Base-by-base conservation (phyloP, 345 rosid species). In the Melaleuca quinquenervia region DNA sequence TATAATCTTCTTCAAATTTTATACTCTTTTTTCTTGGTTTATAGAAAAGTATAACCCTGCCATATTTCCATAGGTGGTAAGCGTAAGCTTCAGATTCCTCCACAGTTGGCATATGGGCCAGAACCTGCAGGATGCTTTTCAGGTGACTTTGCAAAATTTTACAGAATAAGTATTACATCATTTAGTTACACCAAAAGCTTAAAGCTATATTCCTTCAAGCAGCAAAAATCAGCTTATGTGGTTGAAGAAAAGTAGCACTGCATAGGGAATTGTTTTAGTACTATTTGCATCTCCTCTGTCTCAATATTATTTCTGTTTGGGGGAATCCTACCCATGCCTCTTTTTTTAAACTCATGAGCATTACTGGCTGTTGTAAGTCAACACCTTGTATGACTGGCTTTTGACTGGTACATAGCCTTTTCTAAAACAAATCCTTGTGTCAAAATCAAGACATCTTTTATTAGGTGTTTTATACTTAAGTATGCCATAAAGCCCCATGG, bases 111-210 rank as follows among this genome's bases (percentile, higher is more conserved):
- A 52, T 96, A 95, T 82, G 99, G 99, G 76, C 98, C 99, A 29
- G 98, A 97, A 89, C 96, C 98, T 60, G 99, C 99, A 5, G 99
- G 99, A 80, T 96, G 98, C 88, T 97, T 97, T 91, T 91, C 95
- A 5, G 99, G 99, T 94, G 88, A 87, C 89, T 85, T 26, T 80
- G 50, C 84, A 62, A 22, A 75, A 64, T 12, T 83, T 83, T 15
- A n/a, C 15, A 24, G 27, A 52, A 11, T 58, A 10, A 58, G 32
- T 1, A 49, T 26, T 56, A 41, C 85, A 22, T 56, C 26, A 41
- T 36, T 55, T 82, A 50, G 56, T 82, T 82, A 24, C 45, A 51
- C 54, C 51, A 52, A 52, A 49, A n/a, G 80, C 36, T 48, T 32
- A 24, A 44, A 20, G 80, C 80, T 21, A 44, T 60, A 20, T 48